These are phyloP conservation scores for Fusarium bactridioides DNA, from an alignment of 2,329 filamentous ascomycete species.

Conservation along the genomic window DNA sequence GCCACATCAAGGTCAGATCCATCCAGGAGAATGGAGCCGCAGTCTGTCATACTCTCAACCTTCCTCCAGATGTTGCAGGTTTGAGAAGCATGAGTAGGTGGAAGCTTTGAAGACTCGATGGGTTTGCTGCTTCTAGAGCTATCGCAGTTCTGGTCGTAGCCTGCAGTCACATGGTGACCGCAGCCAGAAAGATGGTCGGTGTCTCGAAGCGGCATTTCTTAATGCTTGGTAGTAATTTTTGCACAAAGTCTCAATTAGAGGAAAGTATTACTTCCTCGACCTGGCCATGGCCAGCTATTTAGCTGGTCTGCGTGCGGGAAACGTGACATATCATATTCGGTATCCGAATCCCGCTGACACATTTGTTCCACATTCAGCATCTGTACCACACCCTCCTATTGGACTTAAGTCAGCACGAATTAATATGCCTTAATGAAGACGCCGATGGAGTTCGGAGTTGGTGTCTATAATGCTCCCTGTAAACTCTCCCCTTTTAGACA, in stretches of 20 bases:
- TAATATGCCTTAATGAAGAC: background rate
- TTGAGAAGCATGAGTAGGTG: fast-evolving
- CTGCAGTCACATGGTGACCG: background rate
- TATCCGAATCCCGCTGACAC: background rate
- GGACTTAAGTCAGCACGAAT: too few species aligned
- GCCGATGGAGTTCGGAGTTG: fast-evolving
- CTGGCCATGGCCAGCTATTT: too few species aligned
- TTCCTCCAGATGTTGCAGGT: background rate
- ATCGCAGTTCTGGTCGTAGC: fast-evolving
- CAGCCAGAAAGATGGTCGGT: background rate
- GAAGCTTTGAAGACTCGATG: fast-evolving
- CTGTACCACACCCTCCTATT: fast-evolving
- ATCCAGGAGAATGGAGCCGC: fast-evolving
- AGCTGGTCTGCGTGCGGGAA: too few species aligned
- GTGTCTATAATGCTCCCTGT: fast-evolving
- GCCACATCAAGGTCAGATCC: background rate
- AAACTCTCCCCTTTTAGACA: background rate
- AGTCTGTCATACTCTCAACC: background rate
- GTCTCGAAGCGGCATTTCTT: background rate
- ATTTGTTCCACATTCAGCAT: too few species aligned
- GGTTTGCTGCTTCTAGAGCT: background rate
- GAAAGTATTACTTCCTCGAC: fast-evolving
- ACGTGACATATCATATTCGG: background rate
- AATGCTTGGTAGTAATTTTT: fast-evolving
- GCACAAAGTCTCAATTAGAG: fast-evolving